Base-by-base conservation (phyloP, 1,284 basidiomycete species). In the Microbotryomycetes sp. region DNA sequence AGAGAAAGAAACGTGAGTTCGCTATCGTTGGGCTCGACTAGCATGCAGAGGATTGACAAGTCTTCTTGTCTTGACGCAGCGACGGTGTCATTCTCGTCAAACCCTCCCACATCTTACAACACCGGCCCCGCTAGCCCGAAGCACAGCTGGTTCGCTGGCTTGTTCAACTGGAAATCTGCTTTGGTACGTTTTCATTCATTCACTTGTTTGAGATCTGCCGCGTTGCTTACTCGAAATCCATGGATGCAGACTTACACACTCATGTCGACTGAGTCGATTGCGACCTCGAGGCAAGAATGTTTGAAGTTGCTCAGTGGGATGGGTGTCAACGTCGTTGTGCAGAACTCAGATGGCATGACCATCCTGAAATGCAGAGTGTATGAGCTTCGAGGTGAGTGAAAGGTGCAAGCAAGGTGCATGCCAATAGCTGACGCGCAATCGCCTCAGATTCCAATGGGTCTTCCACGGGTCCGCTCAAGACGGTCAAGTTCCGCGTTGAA, bases 111-210 rank as follows among this genome's bases (percentile, higher is more conserved):
- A 2, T 7, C 55, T 15, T 52, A 31, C 47, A 57, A 23, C 42
- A 59, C 53, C 52, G 62, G 65, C 30, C 60, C 59, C 3, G 47
- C 53, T 45, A 63, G 56, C 31, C 72, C 66, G 25, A 88, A 86
- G 74, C 83, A 87, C 53, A 84, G 83, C 60, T 97, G 93, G 93
- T 85, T 97, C 68, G 84, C 85, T 56, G 88, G 86, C 66, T 81
- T 96, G 51, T 94, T 97, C 82, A 87, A 85, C 73, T 86, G 89
- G 80, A 89, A 86, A 72, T 84, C 59, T 6, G 58, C 58, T 23
- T 57, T 65, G 28, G 66, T 71, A 22, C 47, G 66, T 64, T 54
- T 19, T 12, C 14, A 29, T 15, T 1, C n/a, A 22, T 48, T 16
- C 14, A 15, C 16, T 30, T 32, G 2, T 31, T 25, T 14, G 19